Evolutionary conservation across 345 rosid genomes (phyloP), one percentile per base, ranked within the genome.

Genomic region (Citrus inodora): DNA sequence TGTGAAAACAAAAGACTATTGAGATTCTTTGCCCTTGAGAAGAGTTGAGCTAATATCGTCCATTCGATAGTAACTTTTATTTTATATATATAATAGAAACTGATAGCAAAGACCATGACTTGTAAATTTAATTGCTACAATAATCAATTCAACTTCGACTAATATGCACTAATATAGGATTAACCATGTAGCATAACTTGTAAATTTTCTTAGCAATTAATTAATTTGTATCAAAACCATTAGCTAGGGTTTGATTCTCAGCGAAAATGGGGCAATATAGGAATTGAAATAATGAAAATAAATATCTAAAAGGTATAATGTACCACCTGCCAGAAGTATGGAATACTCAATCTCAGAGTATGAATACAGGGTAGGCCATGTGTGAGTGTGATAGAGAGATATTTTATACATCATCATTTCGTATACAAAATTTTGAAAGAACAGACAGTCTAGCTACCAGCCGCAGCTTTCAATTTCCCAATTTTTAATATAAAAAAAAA

Each of bases 301-400:
- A 80, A 82, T 48, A 76, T 65, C 74, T 48, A 70, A 24, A 66
- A 65, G 46, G 78, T 79, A 77, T 77, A 72, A 63, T 75, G 81
- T 79, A 74, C 55, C 80, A 76, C 30, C 80, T 73, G 80, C 77
- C 74, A 85, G 85, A 69, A 83, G 89, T 87, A 87, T 58, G 51
- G 42, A 60, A 83, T 78, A 85, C 89, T 87, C 87, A 81, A 85
- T 70, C 38, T 61, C 0, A 30, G 82, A 72, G 86, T 82, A 79
- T 74, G 80, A 82, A 79, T 85, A 87, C 87, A 5, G 70, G 79
- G 79, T 66, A 69, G 85, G 80, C 32, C 77, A 79, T 37, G 67
- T 30, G 56, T 68, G 82, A 75, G 4, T 46, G 51, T 13, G 17
- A 46, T 11, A 3, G 9, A 33, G 82, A 74, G 72, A 79, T 55